Evolutionary conservation across 345 rosid species (phyloP).

Genomic region (Eucalyptus fibrosa): DNA sequence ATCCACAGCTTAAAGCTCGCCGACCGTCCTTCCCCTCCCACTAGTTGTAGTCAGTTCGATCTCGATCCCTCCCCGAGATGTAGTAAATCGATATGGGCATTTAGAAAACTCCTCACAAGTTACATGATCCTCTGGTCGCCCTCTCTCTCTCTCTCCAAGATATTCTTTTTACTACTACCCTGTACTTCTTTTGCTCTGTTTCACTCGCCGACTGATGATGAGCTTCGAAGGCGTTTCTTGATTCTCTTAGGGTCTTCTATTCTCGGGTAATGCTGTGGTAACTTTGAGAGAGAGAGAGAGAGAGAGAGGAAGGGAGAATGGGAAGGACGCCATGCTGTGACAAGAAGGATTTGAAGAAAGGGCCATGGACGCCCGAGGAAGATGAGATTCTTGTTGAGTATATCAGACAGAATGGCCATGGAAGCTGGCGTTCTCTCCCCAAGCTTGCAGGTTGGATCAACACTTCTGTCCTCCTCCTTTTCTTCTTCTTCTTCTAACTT

Average conservation of each 20-base stretch:
- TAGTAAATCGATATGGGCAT: not conserved
- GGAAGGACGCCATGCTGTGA: conserved; percentile 90
- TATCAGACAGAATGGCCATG: conserved; percentile 77
- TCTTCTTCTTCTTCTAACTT: not conserved
- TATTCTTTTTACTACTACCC: not conserved
- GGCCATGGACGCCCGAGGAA: conserved; percentile 97
- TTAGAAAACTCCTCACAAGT: not conserved
- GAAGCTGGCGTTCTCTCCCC: conserved; percentile 95
- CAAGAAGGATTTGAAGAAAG: conserved; percentile 80
- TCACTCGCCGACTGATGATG: not conserved
- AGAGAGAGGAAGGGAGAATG: conserved; percentile 17
- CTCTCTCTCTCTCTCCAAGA: not conserved
- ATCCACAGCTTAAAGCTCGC: not conserved
- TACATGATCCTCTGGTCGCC: not conserved
- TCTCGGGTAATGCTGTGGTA: not conserved
- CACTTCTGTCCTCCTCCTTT: not conserved
- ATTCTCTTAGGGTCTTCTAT: not conserved
- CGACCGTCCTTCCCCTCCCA: not conserved
- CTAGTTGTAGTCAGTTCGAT: not conserved
- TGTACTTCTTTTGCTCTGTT: not conserved
- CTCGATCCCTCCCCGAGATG: conserved; percentile 27
- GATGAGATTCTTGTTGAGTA: conserved; percentile 65
- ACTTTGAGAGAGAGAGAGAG: not conserved
- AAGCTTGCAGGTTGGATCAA: conserved; percentile 49
- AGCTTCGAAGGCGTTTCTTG: not conserved